Conservation (phyloP, 768 basidiomycete species). For the Mycena rebaudengoi region DNA sequence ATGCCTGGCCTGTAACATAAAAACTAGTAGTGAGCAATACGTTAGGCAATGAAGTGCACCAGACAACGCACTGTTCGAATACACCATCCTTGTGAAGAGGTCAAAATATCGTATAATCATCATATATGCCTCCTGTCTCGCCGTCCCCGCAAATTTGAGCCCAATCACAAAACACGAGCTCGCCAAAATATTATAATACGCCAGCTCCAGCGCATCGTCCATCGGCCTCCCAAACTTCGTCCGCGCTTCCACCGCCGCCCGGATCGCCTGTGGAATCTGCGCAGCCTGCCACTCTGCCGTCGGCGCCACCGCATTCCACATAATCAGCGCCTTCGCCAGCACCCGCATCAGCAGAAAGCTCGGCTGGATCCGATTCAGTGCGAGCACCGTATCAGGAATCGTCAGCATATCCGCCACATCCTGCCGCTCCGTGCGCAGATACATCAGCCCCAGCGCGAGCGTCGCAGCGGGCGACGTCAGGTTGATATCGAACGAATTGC, state of each 20-base stretch:
- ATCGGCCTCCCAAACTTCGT: conserved; percentile 54
- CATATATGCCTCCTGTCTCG: conserved; percentile 86
- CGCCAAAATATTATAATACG: conserved; percentile 90
- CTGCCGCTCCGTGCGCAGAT: conserved; percentile 80
- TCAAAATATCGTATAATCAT: conserved; percentile 87
- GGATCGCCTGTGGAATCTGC: conserved; percentile 77
- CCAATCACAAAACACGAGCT: conserved; percentile 93
- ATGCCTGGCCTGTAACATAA: conserved; percentile 65
- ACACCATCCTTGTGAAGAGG: conserved; percentile 74
- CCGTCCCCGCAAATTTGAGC: conserved; percentile 94
- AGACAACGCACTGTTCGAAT: conserved; percentile 65
- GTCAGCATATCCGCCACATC: conserved; percentile 89
- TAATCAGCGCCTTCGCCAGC: conserved; percentile 78
- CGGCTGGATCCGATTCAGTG: conserved; percentile 87
- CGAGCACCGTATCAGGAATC: conserved; percentile 82
- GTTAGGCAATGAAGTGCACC: too few species aligned
- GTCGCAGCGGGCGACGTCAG: conserved; percentile 93
- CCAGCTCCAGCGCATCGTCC: conserved; percentile 83
- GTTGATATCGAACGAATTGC: conserved; percentile 80
- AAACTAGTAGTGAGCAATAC: not conserved
- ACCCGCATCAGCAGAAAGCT: conserved; percentile 87
- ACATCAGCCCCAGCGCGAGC: conserved; percentile 92
- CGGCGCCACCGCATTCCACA: conserved; percentile 84
- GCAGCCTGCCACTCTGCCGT: conserved; percentile 75
- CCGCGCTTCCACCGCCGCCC: conserved; percentile 63